These are phyloP conservation scores for Penicillium brevicompactum DNA, from an alignment of 2,329 filamentous ascomycete genomes.

Conservation along the genomic window DNA sequence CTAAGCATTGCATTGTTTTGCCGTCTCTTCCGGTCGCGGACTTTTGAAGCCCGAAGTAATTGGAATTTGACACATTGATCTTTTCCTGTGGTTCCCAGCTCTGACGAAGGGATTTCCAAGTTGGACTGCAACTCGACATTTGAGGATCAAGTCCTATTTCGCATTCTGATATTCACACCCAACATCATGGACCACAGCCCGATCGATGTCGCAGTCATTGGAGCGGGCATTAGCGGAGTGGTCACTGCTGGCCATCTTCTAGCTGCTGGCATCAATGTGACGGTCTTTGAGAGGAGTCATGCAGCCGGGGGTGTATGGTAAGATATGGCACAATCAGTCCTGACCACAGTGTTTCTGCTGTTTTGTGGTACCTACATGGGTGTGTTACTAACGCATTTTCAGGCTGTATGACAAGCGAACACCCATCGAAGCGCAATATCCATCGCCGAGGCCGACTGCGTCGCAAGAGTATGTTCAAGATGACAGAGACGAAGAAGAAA, in stretches of 20 bases:
- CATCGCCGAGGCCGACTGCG: slow-evolving; percentile 39
- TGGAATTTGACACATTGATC: slow-evolving; percentile 15
- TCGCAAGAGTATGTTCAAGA: slow-evolving; percentile 30
- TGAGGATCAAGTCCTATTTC: not conserved
- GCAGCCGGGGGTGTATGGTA: slow-evolving; percentile 61
- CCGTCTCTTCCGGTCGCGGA: slow-evolving; percentile 6
- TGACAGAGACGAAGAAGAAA: slow-evolving; percentile 19
- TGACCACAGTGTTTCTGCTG: not conserved
- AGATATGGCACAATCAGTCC: slow-evolving; percentile 10
- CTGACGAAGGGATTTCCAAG: not conserved
- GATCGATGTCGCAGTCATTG: slow-evolving; percentile 49
- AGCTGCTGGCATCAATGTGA: slow-evolving; percentile 50
- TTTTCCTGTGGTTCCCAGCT: not conserved
- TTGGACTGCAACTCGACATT: not conserved
- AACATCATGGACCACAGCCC: slow-evolving; percentile 22
- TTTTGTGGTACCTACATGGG: too few relatives aligned
- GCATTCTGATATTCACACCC: not conserved
- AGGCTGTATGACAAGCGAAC: slow-evolving; percentile 55
- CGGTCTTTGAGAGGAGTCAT: slow-evolving; percentile 56
- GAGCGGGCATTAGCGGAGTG: slow-evolving; percentile 56
- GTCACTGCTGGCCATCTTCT: slow-evolving; percentile 51
- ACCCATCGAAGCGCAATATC: slow-evolving; percentile 53
- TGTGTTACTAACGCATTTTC: not conserved
- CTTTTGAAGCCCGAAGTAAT: not conserved
- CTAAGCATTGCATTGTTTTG: slow-evolving; percentile 7